A percentile compares a stretch with the other conserved stretches of the same genome.
phyloP scores from a whole-genome alignment of 139 green algal species.

The Chlorella ohadii region DNA sequence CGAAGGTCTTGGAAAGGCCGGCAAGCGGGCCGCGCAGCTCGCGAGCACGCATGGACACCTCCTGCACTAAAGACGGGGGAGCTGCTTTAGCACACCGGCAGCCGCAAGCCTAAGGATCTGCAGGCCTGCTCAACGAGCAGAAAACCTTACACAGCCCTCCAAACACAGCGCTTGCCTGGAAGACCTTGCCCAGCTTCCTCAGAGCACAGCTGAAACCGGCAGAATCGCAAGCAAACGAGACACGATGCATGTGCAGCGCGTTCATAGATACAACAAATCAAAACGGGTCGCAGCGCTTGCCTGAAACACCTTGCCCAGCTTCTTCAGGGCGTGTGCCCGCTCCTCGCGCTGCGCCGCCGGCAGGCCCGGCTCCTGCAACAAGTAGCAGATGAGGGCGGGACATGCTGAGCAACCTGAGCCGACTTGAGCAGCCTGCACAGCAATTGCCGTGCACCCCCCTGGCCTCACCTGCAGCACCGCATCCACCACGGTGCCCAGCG shows the following conservation, averaged over 20 bases:
- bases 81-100: not conserved
- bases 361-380: constrained; percentile 36
- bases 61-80: not conserved
- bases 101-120: not conserved
- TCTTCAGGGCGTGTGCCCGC: constrained; percentile 56
- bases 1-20: not conserved
- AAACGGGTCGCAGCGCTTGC: not conserved
- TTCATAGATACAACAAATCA: not conserved
- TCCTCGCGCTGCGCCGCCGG: constrained; percentile 32
- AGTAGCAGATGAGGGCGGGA: no score
- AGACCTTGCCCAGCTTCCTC: constrained; percentile 62
- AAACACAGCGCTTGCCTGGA: not conserved
- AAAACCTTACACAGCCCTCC: no score
- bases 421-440: no score
- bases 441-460: not conserved
- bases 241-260: not conserved
- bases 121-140: no score
- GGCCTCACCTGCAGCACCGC: constrained; percentile 19
- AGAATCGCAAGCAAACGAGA: not conserved
- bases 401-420: no score
- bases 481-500: constrained; percentile 58
- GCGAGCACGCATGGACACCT: not conserved
- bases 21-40: constrained; percentile 1
- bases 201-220: constrained; percentile 38
- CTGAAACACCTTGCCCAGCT: constrained; percentile 65